Conservation (phyloP, 768 basidiomycete genomes). For the Hygrocybe punicea region DNA sequence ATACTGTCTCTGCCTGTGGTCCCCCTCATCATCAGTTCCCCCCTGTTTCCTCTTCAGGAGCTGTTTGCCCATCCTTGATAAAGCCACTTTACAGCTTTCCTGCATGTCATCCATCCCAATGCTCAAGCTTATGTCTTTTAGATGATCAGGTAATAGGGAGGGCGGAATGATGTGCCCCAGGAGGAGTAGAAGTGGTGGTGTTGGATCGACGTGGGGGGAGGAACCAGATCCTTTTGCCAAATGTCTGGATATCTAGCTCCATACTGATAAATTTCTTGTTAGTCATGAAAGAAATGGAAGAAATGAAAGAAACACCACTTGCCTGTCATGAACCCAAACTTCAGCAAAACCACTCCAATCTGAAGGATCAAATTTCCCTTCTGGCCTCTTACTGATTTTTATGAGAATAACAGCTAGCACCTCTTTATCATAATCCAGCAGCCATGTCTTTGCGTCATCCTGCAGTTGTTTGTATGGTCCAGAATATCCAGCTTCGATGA, state of each 20-base stretch:
- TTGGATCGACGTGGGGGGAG: neutral
- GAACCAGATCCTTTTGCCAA: neutral
- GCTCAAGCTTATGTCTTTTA: neutral
- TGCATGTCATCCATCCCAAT: neutral
- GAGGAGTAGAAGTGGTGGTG: neutral
- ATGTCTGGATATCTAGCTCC: neutral
- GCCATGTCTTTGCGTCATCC: neutral
- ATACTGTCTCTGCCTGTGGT: too few species aligned
- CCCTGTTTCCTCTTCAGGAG: neutral
- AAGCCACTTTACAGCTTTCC: neutral
- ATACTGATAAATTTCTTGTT: neutral
- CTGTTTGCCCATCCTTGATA: neutral
- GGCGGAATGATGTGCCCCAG: neutral
- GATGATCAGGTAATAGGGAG: neutral
- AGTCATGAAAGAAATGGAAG: neutral
- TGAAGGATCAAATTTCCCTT: neutral
- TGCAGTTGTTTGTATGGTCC: neutral
- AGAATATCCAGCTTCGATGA: neutral
- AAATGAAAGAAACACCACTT: neutral
- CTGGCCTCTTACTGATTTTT: neutral
- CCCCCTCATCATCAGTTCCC: too few species aligned
- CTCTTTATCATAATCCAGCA: neutral
- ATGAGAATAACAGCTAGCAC: neutral
- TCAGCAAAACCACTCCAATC: neutral
- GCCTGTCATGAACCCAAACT: neutral